phyloP scores from a whole-genome alignment of 331 rosid species.

The Spiraea crenata region DNA sequence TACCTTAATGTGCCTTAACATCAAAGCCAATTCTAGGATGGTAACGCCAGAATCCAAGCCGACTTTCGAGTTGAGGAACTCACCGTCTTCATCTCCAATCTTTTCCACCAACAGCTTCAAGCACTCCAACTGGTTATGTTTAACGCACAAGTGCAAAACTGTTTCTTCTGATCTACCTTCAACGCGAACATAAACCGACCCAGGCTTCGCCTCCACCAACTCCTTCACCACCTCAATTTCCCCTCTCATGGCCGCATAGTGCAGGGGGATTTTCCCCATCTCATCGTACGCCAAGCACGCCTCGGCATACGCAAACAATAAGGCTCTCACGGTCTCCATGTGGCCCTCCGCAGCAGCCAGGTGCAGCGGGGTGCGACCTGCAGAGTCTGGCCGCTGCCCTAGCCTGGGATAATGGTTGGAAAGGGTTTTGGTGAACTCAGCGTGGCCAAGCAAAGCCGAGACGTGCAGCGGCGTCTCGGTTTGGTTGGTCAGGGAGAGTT shows the following conservation, averaged over 20 bases:
- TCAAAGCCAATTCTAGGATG: constrained; percentile 14
- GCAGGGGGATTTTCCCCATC: constrained; percentile 24
- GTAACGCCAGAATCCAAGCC: not conserved
- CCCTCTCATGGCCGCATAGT: constrained; percentile 27
- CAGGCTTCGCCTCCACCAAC: not conserved
- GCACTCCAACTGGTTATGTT: constrained; percentile 12
- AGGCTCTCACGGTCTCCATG: not conserved
- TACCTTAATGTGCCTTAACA: constrained; percentile 15
- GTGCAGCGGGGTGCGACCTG: constrained; percentile 16
- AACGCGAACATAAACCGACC: not conserved
- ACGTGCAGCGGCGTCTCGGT: constrained; percentile 16
- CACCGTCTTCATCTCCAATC: not conserved
- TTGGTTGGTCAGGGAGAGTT: not conserved
- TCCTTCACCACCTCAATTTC: constrained; percentile 4
- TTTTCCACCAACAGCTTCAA: not conserved
- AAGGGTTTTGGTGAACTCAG: constrained; percentile 3
- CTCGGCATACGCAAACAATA: not conserved
- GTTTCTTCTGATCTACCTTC: not conserved
- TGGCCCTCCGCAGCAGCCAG: constrained; percentile 34
- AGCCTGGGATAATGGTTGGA: constrained; percentile 10
- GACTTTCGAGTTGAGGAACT: constrained; percentile 8
- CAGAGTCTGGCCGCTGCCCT: constrained; percentile 11
- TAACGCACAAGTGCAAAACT: constrained; percentile 22
- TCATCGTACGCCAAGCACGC: constrained; percentile 13
- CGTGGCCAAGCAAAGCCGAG: constrained; percentile 1